Conservation (phyloP, 2,329 filamentous ascomycete genomes). For the Fusarium annulatum region DNA sequence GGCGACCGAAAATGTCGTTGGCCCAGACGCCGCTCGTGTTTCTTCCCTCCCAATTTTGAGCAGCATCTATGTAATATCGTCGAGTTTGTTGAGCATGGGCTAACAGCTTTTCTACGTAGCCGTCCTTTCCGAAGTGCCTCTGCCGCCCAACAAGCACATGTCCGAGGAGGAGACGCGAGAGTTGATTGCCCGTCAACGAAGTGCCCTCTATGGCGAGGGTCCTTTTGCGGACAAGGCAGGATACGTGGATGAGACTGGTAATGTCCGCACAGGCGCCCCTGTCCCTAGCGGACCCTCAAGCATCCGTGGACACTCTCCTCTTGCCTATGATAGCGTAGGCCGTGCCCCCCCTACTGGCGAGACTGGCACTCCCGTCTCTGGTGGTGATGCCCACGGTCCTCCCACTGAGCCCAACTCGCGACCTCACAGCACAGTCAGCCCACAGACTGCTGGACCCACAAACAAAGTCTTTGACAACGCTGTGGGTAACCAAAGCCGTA, state of each 20-base stretch:
- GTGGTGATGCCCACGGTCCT: conserved; percentile 60
- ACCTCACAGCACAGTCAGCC: conserved; percentile 87
- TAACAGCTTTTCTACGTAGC: conserved; percentile 60
- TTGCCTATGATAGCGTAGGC: conserved; percentile 75
- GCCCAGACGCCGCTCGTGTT: conserved; percentile 39
- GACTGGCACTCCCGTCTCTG: conserved; percentile 54
- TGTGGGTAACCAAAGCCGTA: conserved; percentile 72
- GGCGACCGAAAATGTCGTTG: conserved; percentile 41
- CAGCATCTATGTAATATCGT: conserved; percentile 43
- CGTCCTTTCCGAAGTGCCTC: conserved; percentile 59
- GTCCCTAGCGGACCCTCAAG: conserved; percentile 71
- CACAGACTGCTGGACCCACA: conserved; percentile 68
- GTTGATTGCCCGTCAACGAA: conserved; percentile 94
- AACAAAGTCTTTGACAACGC: conserved; percentile 72
- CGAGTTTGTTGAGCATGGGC: conserved; percentile 49
- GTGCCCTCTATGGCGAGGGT: conserved; percentile 87
- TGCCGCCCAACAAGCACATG: conserved; percentile 76
- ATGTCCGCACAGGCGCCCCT: conserved; percentile 73
- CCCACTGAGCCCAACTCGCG: conserved; percentile 68
- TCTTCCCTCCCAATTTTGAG: conserved; percentile 41
- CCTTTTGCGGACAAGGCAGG: conserved; percentile 74
- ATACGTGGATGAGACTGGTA: conserved; percentile 75
- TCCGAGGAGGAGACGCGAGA: conserved; percentile 97
- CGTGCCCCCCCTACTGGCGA: conserved; percentile 53
- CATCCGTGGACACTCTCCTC: conserved; percentile 80